A percentile compares a stretch with the other conserved stretches of the same genome.
Evolutionary conservation across 768 basidiomycete species (phyloP).

Genomic region (Thelephora aurantiotincta): DNA sequence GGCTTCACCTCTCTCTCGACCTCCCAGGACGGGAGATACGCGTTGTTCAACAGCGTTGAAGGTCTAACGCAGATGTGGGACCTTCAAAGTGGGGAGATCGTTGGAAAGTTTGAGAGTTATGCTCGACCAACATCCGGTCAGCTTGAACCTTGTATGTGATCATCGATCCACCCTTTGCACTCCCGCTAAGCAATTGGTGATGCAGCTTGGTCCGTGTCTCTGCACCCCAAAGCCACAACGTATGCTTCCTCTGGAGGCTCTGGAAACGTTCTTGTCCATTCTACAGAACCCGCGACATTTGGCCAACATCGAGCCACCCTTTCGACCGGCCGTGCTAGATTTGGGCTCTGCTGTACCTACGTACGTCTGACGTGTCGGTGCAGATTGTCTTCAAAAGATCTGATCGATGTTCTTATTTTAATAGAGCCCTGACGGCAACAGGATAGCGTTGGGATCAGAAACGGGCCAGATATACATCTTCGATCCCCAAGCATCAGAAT

Average conservation of each 20-base stretch:
- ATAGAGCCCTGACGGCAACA: slow-evolving; percentile 81
- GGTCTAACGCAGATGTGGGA: slow-evolving; percentile 73
- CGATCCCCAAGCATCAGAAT: slow-evolving; percentile 53
- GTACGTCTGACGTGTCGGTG: slow-evolving; percentile 26
- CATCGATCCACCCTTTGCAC: not conserved
- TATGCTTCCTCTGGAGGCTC: slow-evolving; percentile 64
- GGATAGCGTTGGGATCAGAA: slow-evolving; percentile 72
- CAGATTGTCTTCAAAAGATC: slow-evolving; percentile 2
- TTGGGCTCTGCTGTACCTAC: slow-evolving; percentile 62
- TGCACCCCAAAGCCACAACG: slow-evolving; percentile 59
- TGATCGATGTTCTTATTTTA: not conserved
- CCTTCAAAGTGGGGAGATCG: slow-evolving; percentile 40
- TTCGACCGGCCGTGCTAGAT: slow-evolving; percentile 57
- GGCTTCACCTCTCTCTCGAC: slow-evolving; percentile 75
- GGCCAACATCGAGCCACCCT: slow-evolving; percentile 46
- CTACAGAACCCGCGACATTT: slow-evolving; percentile 52
- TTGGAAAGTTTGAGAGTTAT: slow-evolving; percentile 65
- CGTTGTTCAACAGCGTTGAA: slow-evolving; percentile 72
- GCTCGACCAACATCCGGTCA: slow-evolving; percentile 35
- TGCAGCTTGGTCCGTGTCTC: slow-evolving; percentile 72
- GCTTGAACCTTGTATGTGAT: slow-evolving; percentile 47
- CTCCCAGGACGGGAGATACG: slow-evolving; percentile 46
- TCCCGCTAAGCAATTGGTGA: slow-evolving; percentile 1
- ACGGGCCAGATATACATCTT: slow-evolving; percentile 82
- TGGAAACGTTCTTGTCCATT: slow-evolving; percentile 61